phyloP scores from a whole-genome alignment of 345 rosid genomes.

The Brassica napus region DNA sequence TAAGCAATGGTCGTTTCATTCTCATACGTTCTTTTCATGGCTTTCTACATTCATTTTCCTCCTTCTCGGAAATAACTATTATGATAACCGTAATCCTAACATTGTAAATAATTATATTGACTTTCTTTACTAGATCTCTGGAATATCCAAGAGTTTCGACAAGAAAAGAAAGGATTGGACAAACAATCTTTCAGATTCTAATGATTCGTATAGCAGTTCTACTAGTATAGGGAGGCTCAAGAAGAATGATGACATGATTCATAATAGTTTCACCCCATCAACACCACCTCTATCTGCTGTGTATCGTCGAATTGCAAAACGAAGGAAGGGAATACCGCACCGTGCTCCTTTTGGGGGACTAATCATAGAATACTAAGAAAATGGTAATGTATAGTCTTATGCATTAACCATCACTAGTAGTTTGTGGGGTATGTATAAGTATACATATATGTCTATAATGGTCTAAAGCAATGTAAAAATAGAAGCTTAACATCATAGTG shows the following conservation, averaged over 20 bases:
- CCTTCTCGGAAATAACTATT: background rate
- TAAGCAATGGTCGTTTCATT: conserved; percentile 14
- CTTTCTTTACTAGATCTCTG: conserved; percentile 50
- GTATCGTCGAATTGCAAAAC: conserved; percentile 56
- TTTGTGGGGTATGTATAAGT: background rate
- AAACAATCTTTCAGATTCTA: conserved; percentile 58
- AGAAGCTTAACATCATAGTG: conserved; percentile 29
- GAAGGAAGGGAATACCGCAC: conserved; percentile 94
- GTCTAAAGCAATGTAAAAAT: conserved; percentile 29
- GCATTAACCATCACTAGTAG: conserved; percentile 28
- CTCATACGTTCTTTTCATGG: conserved; percentile 13
- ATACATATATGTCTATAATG: conserved; percentile 13
- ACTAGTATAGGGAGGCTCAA: conserved; percentile 56
- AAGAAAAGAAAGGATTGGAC: conserved; percentile 51
- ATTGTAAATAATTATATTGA: background rate
- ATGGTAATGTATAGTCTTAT: conserved; percentile 26
- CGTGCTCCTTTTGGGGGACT: conserved; percentile 91
- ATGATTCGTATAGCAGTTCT: conserved; percentile 72
- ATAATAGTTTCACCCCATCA: conserved; percentile 67
- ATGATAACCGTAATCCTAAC: background rate
- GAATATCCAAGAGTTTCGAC: conserved; percentile 56
- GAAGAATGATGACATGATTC: conserved; percentile 37
- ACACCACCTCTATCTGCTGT: conserved; percentile 77
- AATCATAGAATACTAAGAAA: conserved; percentile 66
- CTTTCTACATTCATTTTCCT: conserved; percentile 1